These are phyloP conservation scores for Fraxinus platypoda DNA, from an alignment of 305 asterid genomes.

Conservation along the genomic window DNA sequence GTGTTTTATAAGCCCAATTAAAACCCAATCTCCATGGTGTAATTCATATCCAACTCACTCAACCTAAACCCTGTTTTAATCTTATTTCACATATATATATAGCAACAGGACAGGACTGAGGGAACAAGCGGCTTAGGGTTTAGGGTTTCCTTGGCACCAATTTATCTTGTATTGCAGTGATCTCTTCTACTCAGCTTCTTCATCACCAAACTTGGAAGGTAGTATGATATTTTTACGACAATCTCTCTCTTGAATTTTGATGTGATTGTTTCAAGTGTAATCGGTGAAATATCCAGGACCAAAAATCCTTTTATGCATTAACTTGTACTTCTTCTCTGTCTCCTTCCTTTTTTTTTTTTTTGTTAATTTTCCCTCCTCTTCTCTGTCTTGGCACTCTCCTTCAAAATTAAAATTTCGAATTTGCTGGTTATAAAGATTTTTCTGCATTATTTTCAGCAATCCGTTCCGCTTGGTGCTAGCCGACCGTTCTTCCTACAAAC, in stretches of 20 bases:
- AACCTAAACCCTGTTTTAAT: neutral
- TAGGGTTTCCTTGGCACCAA: neutral
- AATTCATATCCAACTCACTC: neutral
- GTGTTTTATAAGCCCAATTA: neutral
- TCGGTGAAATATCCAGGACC: neutral
- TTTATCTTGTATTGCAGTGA: neutral
- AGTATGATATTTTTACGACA: neutral
- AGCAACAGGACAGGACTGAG: neutral
- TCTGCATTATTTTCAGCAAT: neutral
- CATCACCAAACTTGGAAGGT: neutral
- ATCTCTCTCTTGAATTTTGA: neutral
- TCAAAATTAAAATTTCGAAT: neutral
- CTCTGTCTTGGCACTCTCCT: neutral
- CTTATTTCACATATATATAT: neutral
- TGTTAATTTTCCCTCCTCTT: neutral
- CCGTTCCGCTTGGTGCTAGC: neutral
- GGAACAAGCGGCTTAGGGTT: neutral
- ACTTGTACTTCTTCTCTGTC: neutral
- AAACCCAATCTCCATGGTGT: neutral
- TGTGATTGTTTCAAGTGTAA: neutral
- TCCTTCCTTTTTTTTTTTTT: neutral
- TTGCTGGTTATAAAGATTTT: neutral
- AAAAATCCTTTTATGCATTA: neutral
- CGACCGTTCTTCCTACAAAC: neutral
- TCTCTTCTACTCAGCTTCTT: neutral